Evolutionary conservation across 164 flowering plant species (phyloP), one percentile per base, ranked within the genome.

Genomic region (Euptelea pleiosperma): DNA sequence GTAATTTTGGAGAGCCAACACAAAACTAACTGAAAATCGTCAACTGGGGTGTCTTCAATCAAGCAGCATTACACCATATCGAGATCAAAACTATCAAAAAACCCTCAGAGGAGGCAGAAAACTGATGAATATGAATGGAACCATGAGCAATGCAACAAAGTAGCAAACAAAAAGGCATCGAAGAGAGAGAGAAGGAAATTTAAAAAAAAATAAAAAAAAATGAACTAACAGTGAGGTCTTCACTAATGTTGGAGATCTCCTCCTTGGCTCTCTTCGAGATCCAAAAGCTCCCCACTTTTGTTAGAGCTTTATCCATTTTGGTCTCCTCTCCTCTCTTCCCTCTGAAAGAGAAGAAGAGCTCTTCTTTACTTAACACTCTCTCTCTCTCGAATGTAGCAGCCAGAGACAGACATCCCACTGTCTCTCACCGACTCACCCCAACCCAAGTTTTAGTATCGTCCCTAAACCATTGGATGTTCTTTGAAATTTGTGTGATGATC

Each of bases 221-320:
- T 7, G 5, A 3, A 68, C 84, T 67, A 51, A 89, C 96, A 70
- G 80, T 60, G 80, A 89, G 66, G 45, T 89, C 93, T 43, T 82
- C 82, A 61, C 82, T 53, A 65, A 89, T 81, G 81, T 78, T 80
- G 21, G 84, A 67, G 64, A 86, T 60, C 73, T 89, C 96, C 49
- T 81, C 86, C 61, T 86, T 89, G 31, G 96, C 96, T 66, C 82
- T 89, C 75, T 73, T 81, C 2, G 96, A 75, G 70, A 89, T 74
- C 96, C 89, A 88, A 31, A 69, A 74, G 73, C 85, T 72, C 45
- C 89, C 84, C n/a, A 79, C 85, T 71, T 69, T 85, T 28, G 81
- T 79, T 33, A 85, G 58, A 26, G 92, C 90, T 41, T 78, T 85
- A 81, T 88, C 92, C 96, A 88, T 87, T 72, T 48, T 26, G 26